Evolutionary conservation across 345 rosid species (phyloP), one percentile per base, ranked within the genome.

Genomic region (Murraya paniculata): DNA sequence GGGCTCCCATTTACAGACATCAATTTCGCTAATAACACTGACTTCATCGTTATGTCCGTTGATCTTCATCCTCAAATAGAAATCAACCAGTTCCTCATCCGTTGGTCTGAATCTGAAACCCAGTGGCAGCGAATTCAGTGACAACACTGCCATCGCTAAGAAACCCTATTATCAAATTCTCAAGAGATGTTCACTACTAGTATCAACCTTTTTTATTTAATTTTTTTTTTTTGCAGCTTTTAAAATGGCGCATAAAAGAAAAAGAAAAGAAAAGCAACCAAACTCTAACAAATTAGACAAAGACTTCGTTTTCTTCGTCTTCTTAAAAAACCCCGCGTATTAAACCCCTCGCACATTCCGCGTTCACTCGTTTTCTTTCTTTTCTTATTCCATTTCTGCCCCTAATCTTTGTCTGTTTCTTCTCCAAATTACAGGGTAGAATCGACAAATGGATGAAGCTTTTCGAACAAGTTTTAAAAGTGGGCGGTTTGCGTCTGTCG

Each of bases 21-120:
- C 99, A 83, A 96, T 83, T 70, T 91, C 98, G 3, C 85, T 78
- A 68, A 96, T 96, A 6, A 91, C 91, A 39, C 70, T 64, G 60
- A 94, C 95, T 13, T 87, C 89, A 16, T 84, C 71, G 55, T 90
- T 79, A 7, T 82, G 76, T 3, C 98, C 98, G 75, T 96, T 96
- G 76, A 96, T 92, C 82, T 94, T 96, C 75, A 64, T 62, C 18
- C 95, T 81, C 76, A 95, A 84, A 82, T 94, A 95, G 88, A 62
- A 86, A 72, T 92, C 74, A 8, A 95, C 84, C 21, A 94, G 82
- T 82, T 95, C 98, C 78, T 77, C 93, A 71, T 95, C 99, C 2
- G 99, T 90, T 9, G 99, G 99, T 69, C 97, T 84, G 87, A 95
- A 95, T 78, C 99, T 81, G 82, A 87, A 90, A 28, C 99, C 99